A percentile compares a stretch with the other conserved stretches of the same genome.
These are phyloP conservation scores for Kwoniella dendrophila DNA, from an alignment of 768 basidiomycete species.

Conservation along the genomic window DNA sequence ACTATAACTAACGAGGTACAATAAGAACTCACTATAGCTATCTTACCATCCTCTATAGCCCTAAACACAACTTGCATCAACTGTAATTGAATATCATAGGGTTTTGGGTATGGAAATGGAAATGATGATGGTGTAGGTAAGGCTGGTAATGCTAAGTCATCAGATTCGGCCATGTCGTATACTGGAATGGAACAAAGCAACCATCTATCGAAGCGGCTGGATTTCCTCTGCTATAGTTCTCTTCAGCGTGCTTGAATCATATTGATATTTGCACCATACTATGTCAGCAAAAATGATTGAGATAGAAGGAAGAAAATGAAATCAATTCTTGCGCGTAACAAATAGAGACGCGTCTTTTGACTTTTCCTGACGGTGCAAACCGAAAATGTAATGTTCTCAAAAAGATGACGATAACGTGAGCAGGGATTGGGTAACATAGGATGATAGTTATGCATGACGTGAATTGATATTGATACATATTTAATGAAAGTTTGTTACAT, in stretches of 20 bases:
- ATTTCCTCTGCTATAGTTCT: too few species aligned
- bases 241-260: too few species aligned
- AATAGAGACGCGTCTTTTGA: conserved; percentile 5
- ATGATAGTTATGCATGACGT: background rate
- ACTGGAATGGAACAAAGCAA: too few species aligned
- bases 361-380: background rate
- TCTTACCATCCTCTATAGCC: conserved; percentile 69
- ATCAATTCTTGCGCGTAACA: background rate
- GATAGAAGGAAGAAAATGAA: too few species aligned
- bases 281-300: too few species aligned
- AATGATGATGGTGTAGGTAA: conserved; percentile 71
- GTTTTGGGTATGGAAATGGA: conserved; percentile 79
- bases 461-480: too few species aligned
- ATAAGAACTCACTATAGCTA: conserved; percentile 66
- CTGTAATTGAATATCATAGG: conserved; percentile 80
- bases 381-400: conserved; percentile 7
- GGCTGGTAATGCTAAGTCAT: conserved; percentile 12
- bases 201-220: too few species aligned
- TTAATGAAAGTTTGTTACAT: too few species aligned
- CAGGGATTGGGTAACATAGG: too few species aligned
- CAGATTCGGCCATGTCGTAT: background rate
- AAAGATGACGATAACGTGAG: background rate
- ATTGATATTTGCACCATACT: too few species aligned
- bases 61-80: conserved; percentile 86
- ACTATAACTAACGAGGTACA: background rate